Base-by-base conservation (phyloP, 2,329 filamentous ascomycete genomes). In the Cladosporium halotolerans region DNA sequence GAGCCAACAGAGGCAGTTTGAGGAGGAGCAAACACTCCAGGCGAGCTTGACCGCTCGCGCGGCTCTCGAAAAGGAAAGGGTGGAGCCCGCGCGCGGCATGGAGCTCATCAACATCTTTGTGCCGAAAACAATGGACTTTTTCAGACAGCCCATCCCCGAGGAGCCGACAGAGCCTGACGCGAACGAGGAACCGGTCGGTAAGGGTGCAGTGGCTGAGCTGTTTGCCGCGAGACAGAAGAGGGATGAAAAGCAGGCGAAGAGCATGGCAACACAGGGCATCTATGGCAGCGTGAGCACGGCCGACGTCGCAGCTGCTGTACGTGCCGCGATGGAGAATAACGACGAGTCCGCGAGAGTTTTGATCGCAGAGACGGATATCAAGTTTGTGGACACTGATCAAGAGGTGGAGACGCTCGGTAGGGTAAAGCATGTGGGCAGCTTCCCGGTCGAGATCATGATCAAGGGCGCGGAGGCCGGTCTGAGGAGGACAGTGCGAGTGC, bases 231-330 rank as follows among this genome's bases (percentile, higher is more conserved):
- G 66, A 13, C 52, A 48, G 34, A 43, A 33, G 23, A 58, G 55
- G 19, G 49, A 55, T n/a, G 47, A 48, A 10, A 57, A 53, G 45
- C 23, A 28, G 2, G 33, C 56, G 6, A 58, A 62, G 49, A 51
- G 56, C 18, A 54, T 52, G 28, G 49, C 56, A 19, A 58, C 59
- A 6, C 55, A 62, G 16, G 68, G 69, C 13, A 80, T 78, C 45
- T 77, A 79, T 58, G 79, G 79, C 23, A 79, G 77, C 3, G 78
- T 83, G 3, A 76, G 77, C n/a, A 75, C 73, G 7, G 65, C 69
- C 19, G 79, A 83, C 62, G 70, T 83, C 51, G 72, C 71, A 7
- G 63, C 68, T 13, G 74, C 72, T 19, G 71, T 82, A 52, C 74
- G 72, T 55, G 71, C 71, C 40, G 70, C 74, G 19, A 66, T 81